phyloP scores from a whole-genome alignment of 768 basidiomycete genomes.

The Leccinum longicurvipes region DNA sequence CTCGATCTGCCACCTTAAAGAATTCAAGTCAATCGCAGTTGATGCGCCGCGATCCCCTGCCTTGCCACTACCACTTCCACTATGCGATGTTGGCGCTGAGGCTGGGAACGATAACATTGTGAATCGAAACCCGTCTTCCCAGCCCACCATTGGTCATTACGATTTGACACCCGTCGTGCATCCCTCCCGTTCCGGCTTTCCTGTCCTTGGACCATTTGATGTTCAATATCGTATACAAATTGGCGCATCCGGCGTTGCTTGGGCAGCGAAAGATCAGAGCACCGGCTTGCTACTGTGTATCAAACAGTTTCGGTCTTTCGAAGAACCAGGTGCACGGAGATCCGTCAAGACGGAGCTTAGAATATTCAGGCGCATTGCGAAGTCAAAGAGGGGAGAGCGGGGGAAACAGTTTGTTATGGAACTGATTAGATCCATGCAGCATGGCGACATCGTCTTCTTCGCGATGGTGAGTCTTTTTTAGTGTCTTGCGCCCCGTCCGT shows the following conservation, averaged over 20 bases:
- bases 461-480: conserved; percentile 35
- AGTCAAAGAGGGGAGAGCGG: conserved; percentile 10
- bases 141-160: neutral
- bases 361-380: conserved; percentile 35
- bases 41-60: neutral
- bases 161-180: neutral
- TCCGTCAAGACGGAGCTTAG: conserved; percentile 33
- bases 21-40: neutral
- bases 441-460: conserved; percentile 30
- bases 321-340: conserved; percentile 1
- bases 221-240: conserved; percentile 14
- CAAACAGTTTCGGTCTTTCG: conserved; percentile 30
- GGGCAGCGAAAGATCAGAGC: conserved; percentile 22
- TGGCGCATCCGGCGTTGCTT: conserved; percentile 21
- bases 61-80: neutral
- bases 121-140: neutral
- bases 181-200: conserved; percentile 12
- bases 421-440: conserved; percentile 36
- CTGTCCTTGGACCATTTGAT: conserved; percentile 27
- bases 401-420: conserved; percentile 38
- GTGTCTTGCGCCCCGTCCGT: neutral
- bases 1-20: neutral
- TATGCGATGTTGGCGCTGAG: neutral
- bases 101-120: neutral
- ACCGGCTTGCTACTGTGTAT: conserved; percentile 38